phyloP scores from a whole-genome alignment of 345 rosid species.

The Brassica nigra region DNA sequence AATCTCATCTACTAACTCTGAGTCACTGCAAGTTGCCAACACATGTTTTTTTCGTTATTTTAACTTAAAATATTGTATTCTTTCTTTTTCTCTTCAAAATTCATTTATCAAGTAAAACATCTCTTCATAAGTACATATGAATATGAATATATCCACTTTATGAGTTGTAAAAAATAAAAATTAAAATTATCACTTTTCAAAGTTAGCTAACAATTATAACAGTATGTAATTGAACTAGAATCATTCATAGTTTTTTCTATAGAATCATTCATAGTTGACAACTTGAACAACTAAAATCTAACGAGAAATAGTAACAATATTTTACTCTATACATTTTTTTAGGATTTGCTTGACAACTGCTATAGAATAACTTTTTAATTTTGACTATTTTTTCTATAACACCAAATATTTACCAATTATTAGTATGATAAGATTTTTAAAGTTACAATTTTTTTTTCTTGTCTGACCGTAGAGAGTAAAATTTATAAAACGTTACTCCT shows the following conservation, averaged over 20 bases:
- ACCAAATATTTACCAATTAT: too few relatives aligned
- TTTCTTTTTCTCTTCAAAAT: neutral
- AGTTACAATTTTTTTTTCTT: too few relatives aligned
- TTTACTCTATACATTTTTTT: neutral
- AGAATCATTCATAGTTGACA: neutral
- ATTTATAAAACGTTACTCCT: too few relatives aligned
- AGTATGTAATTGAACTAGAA: neutral
- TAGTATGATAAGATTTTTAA: too few relatives aligned
- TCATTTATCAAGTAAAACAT: neutral
- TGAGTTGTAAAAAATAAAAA: neutral
- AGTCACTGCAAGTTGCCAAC: conserved; percentile 6
- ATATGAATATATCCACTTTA: neutral
- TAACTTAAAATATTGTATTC: neutral
- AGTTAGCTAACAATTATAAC: neutral
- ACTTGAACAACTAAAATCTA: neutral
- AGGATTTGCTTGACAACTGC: too few relatives aligned
- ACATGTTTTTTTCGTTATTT: neutral
- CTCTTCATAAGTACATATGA: neutral
- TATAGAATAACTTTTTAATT: too few relatives aligned
- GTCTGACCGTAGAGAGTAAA: too few relatives aligned
- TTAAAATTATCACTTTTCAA: neutral
- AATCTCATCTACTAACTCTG: conserved; percentile 16
- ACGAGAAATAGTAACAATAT: neutral
- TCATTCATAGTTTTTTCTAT: neutral
- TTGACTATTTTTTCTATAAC: too few relatives aligned